Base-by-base conservation (phyloP, 2,329 filamentous ascomycete genomes). In the Tolypocladium pustulatum region DNA sequence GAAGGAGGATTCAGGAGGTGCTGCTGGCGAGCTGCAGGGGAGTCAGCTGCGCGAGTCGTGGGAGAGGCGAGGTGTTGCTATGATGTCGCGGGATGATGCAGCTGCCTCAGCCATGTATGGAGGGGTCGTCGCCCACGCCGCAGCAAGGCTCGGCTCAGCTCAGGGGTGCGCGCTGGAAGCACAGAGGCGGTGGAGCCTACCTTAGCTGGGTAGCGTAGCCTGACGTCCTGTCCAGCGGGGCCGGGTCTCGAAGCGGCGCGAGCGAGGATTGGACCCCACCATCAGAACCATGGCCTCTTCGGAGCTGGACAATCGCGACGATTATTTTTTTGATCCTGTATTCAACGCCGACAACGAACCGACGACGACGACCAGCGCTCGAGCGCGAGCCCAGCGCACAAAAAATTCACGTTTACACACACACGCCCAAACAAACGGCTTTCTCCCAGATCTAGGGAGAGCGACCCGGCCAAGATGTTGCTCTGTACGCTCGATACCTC, bases 401-500 rank as follows among this genome's bases (percentile, higher is more conserved):
- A 22, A n/a, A 34, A 8, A 34, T 5, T 20, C 22, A 2, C 20
- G 4, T 52, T 10, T 52, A n/a, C 49, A 22, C 20, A 13, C 20
- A 34, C 17, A 30, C n/a, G 9, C 20, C 13, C 32, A n/a, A 13
- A 34, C 9, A 13, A n/a, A 13, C 4, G 9, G 30, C 49, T 2
- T 34, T 4, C 49, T 34, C 20, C 49, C 49, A 10, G 49, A 20
- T 4, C 43, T 32, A 49, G 54, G 51, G 43, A 41, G 32, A 32
- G 41, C 34, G 25, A 10, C 22, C 60, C 55, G 60, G 58, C 61
- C 69, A 74, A 65, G 59, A 89, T 89, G 86, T 73, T 89, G 64
- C 83, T 89, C 72, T 89, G 86, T 89, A 80, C 67, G 72, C 2
- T 20, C 0, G 7, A n/a, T 1, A 12, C 27, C 27, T 13, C n/a